A percentile compares a stretch with the other conserved stretches of the same genome.
Conservation (phyloP, 2,329 filamentous ascomycete genomes). For the Didymella segeticola region DNA sequence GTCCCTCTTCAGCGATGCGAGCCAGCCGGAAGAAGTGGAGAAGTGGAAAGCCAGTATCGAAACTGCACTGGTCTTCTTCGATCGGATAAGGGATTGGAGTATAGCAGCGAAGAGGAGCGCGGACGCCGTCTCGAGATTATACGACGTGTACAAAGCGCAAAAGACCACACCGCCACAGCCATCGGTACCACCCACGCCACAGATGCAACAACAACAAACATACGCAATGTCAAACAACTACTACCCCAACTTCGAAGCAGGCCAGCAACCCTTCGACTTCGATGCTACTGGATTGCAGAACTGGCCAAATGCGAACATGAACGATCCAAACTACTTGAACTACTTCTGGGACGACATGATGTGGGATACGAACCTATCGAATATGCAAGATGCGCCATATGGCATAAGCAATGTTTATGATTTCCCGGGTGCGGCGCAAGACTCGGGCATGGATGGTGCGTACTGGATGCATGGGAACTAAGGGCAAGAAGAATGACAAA, state of each 20-base stretch:
- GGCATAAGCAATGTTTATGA: conserved; percentile 45
- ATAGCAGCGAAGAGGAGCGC: conserved; percentile 54
- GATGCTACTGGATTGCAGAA: conserved; percentile 34
- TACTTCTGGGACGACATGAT: conserved; percentile 53
- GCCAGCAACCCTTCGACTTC: conserved; percentile 32
- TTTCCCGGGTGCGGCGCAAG: conserved; percentile 42
- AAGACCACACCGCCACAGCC: conserved; percentile 21
- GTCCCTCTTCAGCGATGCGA: conserved; percentile 72
- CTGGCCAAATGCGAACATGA: conserved; percentile 33
- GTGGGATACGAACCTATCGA: conserved; percentile 50
- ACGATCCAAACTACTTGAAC: conserved; percentile 40
- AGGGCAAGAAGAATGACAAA: background rate
- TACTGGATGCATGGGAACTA: conserved; percentile 49
- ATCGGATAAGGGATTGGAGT: conserved; percentile 52
- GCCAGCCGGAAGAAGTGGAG: conserved; percentile 48
- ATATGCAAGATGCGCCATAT: conserved; percentile 47
- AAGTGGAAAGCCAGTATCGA: conserved; percentile 53
- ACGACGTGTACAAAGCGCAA: conserved; percentile 49
- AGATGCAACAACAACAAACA: conserved; percentile 23
- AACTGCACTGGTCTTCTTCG: conserved; percentile 52
- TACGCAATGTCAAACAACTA: conserved; percentile 26
- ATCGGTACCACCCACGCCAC: conserved; percentile 16
- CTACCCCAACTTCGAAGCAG: conserved; percentile 10
- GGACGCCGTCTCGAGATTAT: conserved; percentile 52
- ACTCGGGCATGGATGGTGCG: conserved; percentile 36